Percentiles rank a stretch among this genome's conserved stretches.
Evolutionary conservation across 2,329 filamentous ascomycete species (phyloP).

Genomic region (Camptophora hylomeconis): DNA sequence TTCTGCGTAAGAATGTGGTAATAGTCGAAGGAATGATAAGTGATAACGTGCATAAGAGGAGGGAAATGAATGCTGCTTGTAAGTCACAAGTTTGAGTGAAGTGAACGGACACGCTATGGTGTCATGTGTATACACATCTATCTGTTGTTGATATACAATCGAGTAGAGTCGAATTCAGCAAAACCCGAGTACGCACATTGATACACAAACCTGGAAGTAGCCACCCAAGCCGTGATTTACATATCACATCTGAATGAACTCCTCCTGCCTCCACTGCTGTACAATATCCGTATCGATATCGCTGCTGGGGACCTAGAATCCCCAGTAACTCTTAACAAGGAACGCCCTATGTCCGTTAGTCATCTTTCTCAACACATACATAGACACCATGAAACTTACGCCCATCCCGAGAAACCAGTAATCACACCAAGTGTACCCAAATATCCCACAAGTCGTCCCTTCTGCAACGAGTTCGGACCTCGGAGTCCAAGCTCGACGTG

Average conservation of each 20-base stretch:
- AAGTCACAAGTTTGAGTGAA: no score
- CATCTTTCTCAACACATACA: no score
- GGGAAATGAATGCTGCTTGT: constrained; percentile 7
- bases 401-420: constrained; percentile 15
- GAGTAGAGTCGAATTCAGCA: no score
- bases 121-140: no score
- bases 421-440: constrained; percentile 18
- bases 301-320: constrained; percentile 18
- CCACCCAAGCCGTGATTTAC: background rate
- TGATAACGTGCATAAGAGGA: constrained; percentile 4
- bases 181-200: constrained; percentile 1
- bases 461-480: constrained; percentile 15
- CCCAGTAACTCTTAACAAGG: constrained; percentile 22
- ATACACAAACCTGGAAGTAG: background rate
- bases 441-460: constrained; percentile 18
- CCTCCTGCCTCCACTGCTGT: no score
- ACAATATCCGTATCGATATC: no score
- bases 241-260: background rate
- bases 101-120: no score
- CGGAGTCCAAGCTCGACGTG: constrained; percentile 29
- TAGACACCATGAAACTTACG: no score
- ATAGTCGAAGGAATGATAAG: constrained; percentile 5
- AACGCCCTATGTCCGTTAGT: constrained; percentile 18
- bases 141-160: no score
- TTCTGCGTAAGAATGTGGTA: background rate